Evolutionary conservation across 1,139 yeast species (phyloP).

Genomic region (Taphrina wiesneri): DNA sequence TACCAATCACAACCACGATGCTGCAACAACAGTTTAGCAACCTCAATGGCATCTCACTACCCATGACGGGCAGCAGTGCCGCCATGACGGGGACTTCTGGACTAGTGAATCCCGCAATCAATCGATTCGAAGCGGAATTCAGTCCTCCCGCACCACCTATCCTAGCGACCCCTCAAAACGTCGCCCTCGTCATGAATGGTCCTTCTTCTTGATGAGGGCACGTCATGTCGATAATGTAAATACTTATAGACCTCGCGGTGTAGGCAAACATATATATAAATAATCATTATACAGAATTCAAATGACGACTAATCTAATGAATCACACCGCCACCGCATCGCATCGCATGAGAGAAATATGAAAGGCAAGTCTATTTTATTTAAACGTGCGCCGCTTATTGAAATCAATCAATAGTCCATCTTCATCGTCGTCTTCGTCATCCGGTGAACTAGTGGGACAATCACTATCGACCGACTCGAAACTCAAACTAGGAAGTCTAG

Average conservation of each 20-base stretch:
- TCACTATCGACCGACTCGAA: neutral
- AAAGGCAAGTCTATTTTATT: neutral
- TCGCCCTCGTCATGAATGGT: slow-evolving; percentile 12
- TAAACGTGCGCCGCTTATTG: slow-evolving; percentile 10
- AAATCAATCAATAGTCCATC: slow-evolving; percentile 28
- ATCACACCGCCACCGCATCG: neutral
- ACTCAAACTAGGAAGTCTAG: slow-evolving; percentile 8
- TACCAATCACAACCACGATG: slow-evolving; percentile 6
- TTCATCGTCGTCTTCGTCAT: slow-evolving; percentile 17
- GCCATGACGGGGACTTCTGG: slow-evolving; percentile 11
- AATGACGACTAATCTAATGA: neutral
- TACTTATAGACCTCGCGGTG: neutral
- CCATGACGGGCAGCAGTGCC: neutral
- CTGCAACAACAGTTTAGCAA: slow-evolving; percentile 12
- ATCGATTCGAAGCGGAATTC: slow-evolving; percentile 10
- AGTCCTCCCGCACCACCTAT: slow-evolving; percentile 18
- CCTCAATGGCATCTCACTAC: neutral
- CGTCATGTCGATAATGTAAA: neutral
- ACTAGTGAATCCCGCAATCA: slow-evolving; percentile 1
- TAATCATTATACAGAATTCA: neutral
- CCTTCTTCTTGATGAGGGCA: neutral
- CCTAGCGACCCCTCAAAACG: slow-evolving; percentile 1
- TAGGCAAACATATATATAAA: no score
- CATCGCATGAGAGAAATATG: neutral
- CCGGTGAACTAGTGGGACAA: neutral